Evolutionary conservation across 192 early-diverging fungal genomes (phyloP).

Genomic region (Chytriomyces sp.): DNA sequence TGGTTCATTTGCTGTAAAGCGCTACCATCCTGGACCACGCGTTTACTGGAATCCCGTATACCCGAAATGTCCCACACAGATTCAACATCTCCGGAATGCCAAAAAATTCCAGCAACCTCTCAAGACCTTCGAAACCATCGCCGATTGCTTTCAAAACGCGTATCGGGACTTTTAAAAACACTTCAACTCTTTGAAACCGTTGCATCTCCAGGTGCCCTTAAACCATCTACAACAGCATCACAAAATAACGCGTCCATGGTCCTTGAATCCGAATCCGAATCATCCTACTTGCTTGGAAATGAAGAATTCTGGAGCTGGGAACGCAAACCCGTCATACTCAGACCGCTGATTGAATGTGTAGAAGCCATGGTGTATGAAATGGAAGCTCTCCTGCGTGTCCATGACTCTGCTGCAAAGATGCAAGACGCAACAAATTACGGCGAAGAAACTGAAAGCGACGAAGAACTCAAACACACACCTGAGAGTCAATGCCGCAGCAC

Average conservation of each 20-base stretch:
- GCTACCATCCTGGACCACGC: background rate
- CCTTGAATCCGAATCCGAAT: background rate
- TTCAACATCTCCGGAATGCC: background rate
- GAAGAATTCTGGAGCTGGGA: background rate
- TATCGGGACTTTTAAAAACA: background rate
- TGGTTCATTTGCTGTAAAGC: conserved; percentile 12
- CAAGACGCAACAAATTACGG: too few relatives aligned
- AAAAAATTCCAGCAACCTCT: background rate
- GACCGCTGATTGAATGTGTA: background rate
- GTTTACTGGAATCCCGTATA: background rate
- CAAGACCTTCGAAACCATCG: background rate
- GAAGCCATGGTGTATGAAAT: background rate
- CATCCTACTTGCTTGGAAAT: too few relatives aligned
- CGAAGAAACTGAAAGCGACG: background rate
- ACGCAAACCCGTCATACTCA: background rate
- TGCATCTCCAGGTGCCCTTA: background rate
- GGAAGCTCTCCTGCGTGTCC: background rate
- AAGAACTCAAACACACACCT: background rate
- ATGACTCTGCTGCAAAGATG: too few relatives aligned
- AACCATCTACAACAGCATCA: background rate
- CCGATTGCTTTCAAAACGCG: background rate
- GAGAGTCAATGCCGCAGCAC: too few relatives aligned
- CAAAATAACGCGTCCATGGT: background rate
- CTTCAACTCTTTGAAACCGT: background rate
- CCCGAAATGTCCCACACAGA: background rate